A percentile compares a stretch with the other conserved stretches of the same genome.
These are phyloP conservation scores for Rickenella mellea DNA, from an alignment of 768 basidiomycete species.

Conservation along the genomic window DNA sequence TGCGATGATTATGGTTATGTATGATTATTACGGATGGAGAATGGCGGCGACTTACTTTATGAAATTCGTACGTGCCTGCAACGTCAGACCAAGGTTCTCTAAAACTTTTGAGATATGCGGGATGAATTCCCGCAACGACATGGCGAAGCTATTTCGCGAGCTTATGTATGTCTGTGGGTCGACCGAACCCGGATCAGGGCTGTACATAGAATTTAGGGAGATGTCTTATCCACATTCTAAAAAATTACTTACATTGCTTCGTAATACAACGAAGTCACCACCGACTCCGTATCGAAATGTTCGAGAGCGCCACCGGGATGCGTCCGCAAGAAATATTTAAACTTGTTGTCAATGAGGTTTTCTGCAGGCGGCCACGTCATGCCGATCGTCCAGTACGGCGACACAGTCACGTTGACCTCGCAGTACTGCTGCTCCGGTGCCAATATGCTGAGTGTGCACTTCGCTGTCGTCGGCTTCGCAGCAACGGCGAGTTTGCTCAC, in stretches of 20 bases:
- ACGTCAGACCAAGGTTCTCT: slow-evolving; percentile 75
- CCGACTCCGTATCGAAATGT: slow-evolving; percentile 77
- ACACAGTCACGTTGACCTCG: slow-evolving; percentile 65
- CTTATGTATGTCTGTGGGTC: slow-evolving; percentile 74
- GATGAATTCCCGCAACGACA: slow-evolving; percentile 74
- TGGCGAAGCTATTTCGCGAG: slow-evolving; percentile 77
- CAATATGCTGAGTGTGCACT: slow-evolving; percentile 66
- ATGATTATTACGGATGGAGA: neutral
- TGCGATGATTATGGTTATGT: too few relatives aligned
- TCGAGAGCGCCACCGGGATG: slow-evolving; percentile 82
- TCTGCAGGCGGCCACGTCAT: slow-evolving; percentile 77
- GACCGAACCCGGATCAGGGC: slow-evolving; percentile 68
- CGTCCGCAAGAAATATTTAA: slow-evolving; percentile 76
- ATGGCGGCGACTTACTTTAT: slow-evolving; percentile 60
- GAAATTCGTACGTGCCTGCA: slow-evolving; percentile 75
- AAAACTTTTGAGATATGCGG: slow-evolving; percentile 75
- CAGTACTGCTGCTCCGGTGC: slow-evolving; percentile 71
- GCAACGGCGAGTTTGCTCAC: slow-evolving; percentile 71
- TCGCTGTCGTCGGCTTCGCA: slow-evolving; percentile 65
- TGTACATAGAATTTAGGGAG: slow-evolving; percentile 19
- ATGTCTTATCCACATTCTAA: neutral
- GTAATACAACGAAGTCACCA: slow-evolving; percentile 74
- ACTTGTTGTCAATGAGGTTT: slow-evolving; percentile 49
- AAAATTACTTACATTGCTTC: slow-evolving; percentile 60
- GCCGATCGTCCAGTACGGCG: slow-evolving; percentile 65